Conservation (phyloP, 768 basidiomycete genomes). For the Russula dissimulans region DNA sequence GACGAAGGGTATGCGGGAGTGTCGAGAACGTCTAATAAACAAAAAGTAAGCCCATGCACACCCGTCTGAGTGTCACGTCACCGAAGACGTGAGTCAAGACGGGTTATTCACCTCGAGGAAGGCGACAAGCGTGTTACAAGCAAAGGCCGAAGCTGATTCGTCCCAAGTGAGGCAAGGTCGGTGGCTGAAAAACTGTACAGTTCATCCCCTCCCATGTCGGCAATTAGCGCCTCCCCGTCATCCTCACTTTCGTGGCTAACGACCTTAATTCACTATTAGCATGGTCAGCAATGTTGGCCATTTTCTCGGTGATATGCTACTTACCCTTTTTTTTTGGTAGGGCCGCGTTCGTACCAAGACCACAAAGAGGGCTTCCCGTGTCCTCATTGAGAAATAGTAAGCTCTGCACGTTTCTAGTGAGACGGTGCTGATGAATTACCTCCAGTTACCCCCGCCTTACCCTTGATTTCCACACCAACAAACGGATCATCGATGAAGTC, state of each 20-base stretch:
- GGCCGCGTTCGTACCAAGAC: slow-evolving; percentile 99
- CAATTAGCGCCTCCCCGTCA: slow-evolving; percentile 20
- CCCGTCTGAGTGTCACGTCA: slow-evolving; percentile 83
- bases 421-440: background rate
- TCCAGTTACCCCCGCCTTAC: slow-evolving; percentile 94
- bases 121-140: slow-evolving; percentile 20
- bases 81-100: slow-evolving; percentile 68
- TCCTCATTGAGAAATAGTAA: slow-evolving; percentile 99
- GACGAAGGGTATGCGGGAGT: slow-evolving; percentile 12
- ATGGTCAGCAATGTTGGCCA: slow-evolving; percentile 38
- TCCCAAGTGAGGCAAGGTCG: background rate
- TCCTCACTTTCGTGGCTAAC: slow-evolving; percentile 16
- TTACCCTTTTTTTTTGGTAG: slow-evolving; percentile 32
- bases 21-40: slow-evolving; percentile 19
- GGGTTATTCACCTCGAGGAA: slow-evolving; percentile 41
- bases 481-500: slow-evolving; percentile 96
- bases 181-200: slow-evolving; percentile 29
- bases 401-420: slow-evolving; percentile 21
- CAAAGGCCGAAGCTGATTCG: background rate
- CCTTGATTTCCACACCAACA: slow-evolving; percentile 99
- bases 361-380: slow-evolving; percentile 97
- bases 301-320: background rate
- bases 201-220: slow-evolving; percentile 25
- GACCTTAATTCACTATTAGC: slow-evolving; percentile 20
- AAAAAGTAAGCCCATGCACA: slow-evolving; percentile 29